These are phyloP conservation scores for Fusarium burgessii DNA, from an alignment of 2,329 filamentous ascomycete genomes.

Conservation along the genomic window DNA sequence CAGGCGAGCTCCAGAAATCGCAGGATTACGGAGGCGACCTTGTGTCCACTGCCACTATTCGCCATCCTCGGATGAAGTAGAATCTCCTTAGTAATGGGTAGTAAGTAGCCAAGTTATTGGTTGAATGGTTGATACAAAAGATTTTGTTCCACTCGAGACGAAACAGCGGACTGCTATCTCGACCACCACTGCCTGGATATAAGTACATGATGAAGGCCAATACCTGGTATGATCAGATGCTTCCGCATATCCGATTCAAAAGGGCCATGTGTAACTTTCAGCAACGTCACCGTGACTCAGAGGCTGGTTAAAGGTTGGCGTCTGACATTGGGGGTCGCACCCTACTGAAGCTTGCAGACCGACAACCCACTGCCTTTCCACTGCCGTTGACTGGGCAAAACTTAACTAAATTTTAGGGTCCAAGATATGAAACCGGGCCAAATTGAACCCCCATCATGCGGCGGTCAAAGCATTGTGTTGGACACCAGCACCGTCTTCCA, in stretches of 20 bases:
- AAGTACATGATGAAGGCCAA: neutral
- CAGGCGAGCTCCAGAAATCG: constrained; percentile 34
- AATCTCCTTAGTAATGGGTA: neutral
- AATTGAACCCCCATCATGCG: neutral
- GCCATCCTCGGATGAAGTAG: neutral
- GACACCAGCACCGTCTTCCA: no score
- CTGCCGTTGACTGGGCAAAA: neutral
- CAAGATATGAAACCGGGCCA: neutral
- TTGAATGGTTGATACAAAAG: neutral
- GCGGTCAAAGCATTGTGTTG: no score
- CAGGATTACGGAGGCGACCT: constrained; percentile 34
- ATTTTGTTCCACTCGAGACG: neutral
- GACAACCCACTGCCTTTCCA: neutral
- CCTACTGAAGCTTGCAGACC: neutral
- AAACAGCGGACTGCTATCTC: neutral
- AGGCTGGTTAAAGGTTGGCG: neutral
- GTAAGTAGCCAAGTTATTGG: neutral
- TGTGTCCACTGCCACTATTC: constrained; percentile 23
- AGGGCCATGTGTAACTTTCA: neutral
- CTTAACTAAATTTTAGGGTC: neutral
- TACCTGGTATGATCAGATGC: neutral
- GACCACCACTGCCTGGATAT: neutral
- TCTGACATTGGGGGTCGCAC: neutral
- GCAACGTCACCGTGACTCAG: neutral
- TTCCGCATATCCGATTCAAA: neutral